phyloP scores from a whole-genome alignment of 176 grass and related monocot genomes.

The Musa troglodytarum region DNA sequence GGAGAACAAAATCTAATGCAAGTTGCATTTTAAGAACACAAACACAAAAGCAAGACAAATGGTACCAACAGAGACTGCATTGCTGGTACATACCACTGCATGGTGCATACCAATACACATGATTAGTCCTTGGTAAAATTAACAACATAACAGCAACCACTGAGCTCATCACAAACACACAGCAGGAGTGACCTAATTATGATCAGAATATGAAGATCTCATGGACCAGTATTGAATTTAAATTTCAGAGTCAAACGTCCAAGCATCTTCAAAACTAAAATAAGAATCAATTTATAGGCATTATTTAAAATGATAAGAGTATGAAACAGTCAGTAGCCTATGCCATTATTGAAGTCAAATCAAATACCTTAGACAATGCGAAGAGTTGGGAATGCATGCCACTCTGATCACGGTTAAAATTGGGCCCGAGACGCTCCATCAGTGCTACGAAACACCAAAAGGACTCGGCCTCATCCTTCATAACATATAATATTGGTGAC shows the following conservation, averaged over 20 bases:
- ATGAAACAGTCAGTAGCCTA: neutral
- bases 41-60: neutral
- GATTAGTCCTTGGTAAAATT: too few relatives aligned
- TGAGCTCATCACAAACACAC: too few relatives aligned
- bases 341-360: neutral
- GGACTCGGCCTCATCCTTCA: constrained; percentile 79
- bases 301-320: neutral
- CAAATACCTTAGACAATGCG: constrained; percentile 79
- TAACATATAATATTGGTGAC: constrained; percentile 75
- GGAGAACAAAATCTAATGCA: too few relatives aligned
- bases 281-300: too few relatives aligned
- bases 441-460: constrained; percentile 96
- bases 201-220: neutral
- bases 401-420: constrained; percentile 98
- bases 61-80: neutral
- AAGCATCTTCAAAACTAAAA: neutral
- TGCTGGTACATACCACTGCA: too few relatives aligned
- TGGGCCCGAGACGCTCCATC: constrained; percentile 89
- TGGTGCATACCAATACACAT: too few relatives aligned
- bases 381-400: constrained; percentile 98
- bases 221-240: neutral
- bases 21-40: too few relatives aligned
- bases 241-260: neutral
- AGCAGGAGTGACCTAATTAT: too few relatives aligned
- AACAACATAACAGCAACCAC: too few relatives aligned